phyloP scores from a whole-genome alignment of 2,329 filamentous ascomycete species.

The Talaromyces verruculosus region DNA sequence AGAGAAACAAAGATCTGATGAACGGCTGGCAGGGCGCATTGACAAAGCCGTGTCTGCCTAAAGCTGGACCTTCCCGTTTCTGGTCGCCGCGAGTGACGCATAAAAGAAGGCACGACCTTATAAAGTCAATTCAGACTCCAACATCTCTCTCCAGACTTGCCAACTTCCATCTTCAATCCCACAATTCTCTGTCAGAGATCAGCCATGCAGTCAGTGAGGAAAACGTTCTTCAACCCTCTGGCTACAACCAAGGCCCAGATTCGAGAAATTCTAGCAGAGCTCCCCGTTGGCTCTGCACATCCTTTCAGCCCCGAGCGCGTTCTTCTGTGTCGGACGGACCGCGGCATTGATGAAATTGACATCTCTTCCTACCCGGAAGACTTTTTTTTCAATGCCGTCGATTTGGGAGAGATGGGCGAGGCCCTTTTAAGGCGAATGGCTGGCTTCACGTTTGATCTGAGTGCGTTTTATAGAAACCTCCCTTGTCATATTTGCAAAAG shows the following conservation, averaged over 20 bases:
- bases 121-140: background rate
- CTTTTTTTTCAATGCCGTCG: constrained; percentile 21
- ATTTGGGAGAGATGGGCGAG: constrained; percentile 22
- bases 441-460: background rate
- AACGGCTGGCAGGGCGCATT: background rate
- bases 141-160: background rate
- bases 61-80: background rate
- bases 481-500: background rate
- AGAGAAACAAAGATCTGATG: background rate
- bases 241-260: constrained; percentile 17
- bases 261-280: constrained; percentile 6
- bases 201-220: constrained; percentile 16
- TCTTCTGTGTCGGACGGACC: constrained; percentile 19
- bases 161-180: background rate
- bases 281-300: constrained; percentile 18
- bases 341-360: constrained; percentile 15
- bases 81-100: background rate
- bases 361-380: constrained; percentile 16
- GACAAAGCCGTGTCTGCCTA: background rate
- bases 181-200: background rate
- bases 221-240: constrained; percentile 18
- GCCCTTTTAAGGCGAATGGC: constrained; percentile 14
- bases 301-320: constrained; percentile 14
- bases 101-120: background rate
- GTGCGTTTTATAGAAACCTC: background rate